Evolutionary conservation across 2,329 filamentous ascomycete species (phyloP).

Genomic region (Apiospora kogelbergensis): DNA sequence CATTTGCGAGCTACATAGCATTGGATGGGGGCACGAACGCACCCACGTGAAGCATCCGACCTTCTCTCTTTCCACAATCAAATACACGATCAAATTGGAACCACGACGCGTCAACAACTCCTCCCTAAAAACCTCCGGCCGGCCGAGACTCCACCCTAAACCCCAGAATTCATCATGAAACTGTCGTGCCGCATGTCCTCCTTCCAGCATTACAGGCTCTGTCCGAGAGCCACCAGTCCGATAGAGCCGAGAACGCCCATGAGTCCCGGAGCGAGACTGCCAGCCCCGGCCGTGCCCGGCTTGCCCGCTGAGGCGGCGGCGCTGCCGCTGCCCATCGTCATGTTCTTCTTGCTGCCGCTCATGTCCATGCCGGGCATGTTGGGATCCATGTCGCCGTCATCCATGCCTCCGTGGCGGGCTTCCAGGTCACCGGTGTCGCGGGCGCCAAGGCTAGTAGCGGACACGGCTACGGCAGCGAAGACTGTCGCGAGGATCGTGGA

Average conservation of each 20-base stretch:
- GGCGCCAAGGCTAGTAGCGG: background rate
- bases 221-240: background rate
- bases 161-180: background rate
- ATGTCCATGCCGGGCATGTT: background rate
- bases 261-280: background rate
- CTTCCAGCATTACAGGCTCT: background rate
- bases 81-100: too few relatives aligned
- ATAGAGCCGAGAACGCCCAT: background rate
- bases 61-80: too few relatives aligned
- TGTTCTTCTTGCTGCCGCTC: background rate
- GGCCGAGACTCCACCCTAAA: background rate
- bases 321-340: background rate
- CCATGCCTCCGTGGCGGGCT: background rate
- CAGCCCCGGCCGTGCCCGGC: background rate
- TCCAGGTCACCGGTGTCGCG: background rate
- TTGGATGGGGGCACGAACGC: too few relatives aligned
- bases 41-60: too few relatives aligned
- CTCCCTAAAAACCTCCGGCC: too few relatives aligned
- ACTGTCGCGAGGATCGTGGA: background rate
- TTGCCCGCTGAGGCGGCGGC: background rate
- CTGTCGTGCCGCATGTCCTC: background rate
- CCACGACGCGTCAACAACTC: too few relatives aligned
- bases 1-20: too few relatives aligned
- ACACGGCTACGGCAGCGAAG: background rate
- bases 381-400: background rate